Evolutionary conservation across 106 monocot genomes (phyloP).

Genomic region (Phalaenopsis equestris): DNA sequence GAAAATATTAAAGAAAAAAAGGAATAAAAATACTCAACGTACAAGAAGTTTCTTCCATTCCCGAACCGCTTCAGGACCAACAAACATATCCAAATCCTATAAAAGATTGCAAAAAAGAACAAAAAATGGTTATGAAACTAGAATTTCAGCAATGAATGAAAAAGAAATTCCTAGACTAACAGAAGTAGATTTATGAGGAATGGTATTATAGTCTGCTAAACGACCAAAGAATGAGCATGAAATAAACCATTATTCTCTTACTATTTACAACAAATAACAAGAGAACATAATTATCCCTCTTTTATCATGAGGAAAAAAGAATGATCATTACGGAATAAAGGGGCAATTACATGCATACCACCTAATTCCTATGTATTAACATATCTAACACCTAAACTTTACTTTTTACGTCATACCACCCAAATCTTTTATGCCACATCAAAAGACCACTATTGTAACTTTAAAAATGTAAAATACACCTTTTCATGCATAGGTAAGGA

Average conservation of each 20-base stretch:
- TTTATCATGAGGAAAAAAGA: neutral
- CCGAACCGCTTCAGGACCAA: conserved; percentile 55
- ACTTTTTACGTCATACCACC: no score
- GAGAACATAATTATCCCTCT: neutral
- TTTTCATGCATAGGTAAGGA: no score
- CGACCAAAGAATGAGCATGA: neutral
- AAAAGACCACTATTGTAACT: no score
- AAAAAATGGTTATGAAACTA: neutral
- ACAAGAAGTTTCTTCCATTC: conserved; percentile 92
- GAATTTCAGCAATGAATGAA: neutral
- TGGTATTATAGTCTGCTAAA: neutral
- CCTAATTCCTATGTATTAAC: no score
- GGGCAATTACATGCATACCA: no score
- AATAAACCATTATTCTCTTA: neutral
- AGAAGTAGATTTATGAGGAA: neutral
- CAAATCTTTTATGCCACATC: no score
- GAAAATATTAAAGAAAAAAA: neutral
- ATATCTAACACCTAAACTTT: no score
- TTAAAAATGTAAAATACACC: no score
- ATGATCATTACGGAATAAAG: neutral
- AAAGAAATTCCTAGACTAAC: neutral
- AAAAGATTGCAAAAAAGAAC: neutral
- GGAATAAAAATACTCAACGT: conserved; percentile 9
- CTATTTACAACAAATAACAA: neutral
- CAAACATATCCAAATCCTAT: conserved; percentile 70